Base-by-base conservation (phyloP, 2,329 filamentous ascomycete genomes). In the Corinectria fuckeliana region DNA sequence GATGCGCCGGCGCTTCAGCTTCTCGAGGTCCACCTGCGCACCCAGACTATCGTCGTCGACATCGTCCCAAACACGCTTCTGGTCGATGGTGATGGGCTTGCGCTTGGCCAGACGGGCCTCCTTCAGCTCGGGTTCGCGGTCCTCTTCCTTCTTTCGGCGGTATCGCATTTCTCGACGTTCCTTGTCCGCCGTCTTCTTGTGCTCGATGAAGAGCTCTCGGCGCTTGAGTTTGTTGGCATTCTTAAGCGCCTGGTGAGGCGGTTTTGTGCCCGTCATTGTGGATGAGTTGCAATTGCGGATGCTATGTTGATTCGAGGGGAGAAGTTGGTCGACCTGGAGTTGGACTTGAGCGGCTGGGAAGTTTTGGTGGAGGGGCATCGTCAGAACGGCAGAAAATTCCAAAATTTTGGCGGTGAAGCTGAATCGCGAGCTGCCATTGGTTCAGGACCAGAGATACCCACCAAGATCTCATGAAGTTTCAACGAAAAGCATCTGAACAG, bases 51-150 rank as follows among this genome's bases (percentile, higher is more conserved):
- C 85, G 56, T 84, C 84, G 47, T 88, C 88, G 49, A 86, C 85
- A 51, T 93, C 88, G 70, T 97, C 93, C 92, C 92, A 98, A 28
- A 92, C 88, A 74, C 95, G 87, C 81, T 97, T 97, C 69, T 88
- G 86, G 69, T 97, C 93, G 58, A 97, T 84, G 0, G 92, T 96
- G 54, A 86, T 76, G 0, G 95, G 91, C 41, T 93, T 84, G 78
- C 97, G 97, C 66, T 85, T 87, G 60, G 87, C 88, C 61, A 94
- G 81, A 69, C 95, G 86, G 65, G 90, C 85, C 61, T 86, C 87
- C 67, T 88, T 87, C 60, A 97, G 77, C 59, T 87, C 84, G 2
- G 94, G 93, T 71, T 97, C 87, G 75, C 90, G 91, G 64, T 89
- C 86, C 77, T 99, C 95, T 72, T 93, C 91, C 77, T 90, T 91